Evolutionary conservation across 768 basidiomycete genomes (phyloP).

Genomic region (Collybia sordida): DNA sequence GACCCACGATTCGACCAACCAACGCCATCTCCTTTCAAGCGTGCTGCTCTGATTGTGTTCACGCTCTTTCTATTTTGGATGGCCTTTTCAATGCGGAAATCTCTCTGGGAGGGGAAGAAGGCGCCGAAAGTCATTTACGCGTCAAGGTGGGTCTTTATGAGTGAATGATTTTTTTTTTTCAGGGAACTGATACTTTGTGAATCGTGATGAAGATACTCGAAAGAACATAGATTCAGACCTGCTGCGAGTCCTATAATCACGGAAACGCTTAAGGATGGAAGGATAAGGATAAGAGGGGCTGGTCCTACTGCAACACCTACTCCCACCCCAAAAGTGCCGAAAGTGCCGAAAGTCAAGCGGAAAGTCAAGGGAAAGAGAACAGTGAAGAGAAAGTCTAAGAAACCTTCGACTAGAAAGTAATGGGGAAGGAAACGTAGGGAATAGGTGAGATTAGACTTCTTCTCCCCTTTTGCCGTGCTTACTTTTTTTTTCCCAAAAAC

Average conservation of each 20-base stretch:
- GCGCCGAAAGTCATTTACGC: slow-evolving; percentile 57
- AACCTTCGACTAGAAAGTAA: slow-evolving; percentile 11
- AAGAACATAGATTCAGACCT: slow-evolving; percentile 78
- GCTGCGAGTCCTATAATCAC: slow-evolving; percentile 85
- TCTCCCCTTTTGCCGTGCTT: too few species aligned
- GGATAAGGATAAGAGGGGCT: slow-evolving; percentile 69
- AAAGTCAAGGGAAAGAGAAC: slow-evolving; percentile 17
- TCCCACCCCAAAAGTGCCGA: slow-evolving; percentile 16
- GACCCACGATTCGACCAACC: slow-evolving; percentile 38
- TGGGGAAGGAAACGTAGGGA: not conserved
- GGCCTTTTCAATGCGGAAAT: slow-evolving; percentile 31
- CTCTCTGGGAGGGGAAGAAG: slow-evolving; percentile 21
- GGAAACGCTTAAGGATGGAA: slow-evolving; percentile 71
- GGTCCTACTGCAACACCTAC: slow-evolving; percentile 35
- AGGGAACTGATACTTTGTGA: not conserved
- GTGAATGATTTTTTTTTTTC: not conserved
- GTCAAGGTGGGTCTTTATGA: slow-evolving; percentile 46
- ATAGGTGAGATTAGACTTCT: too few species aligned
- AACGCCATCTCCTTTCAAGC: slow-evolving; percentile 45
- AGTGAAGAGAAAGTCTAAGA: slow-evolving; percentile 17
- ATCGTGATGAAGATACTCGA: slow-evolving; percentile 65
- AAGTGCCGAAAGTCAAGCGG: slow-evolving; percentile 21
- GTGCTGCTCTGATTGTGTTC: slow-evolving; percentile 40
- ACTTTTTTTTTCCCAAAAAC: too few species aligned
- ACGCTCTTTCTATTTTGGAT: slow-evolving; percentile 44